Base-by-base conservation (phyloP, 768 basidiomycete genomes). In the Kwoniella dendrophila region DNA sequence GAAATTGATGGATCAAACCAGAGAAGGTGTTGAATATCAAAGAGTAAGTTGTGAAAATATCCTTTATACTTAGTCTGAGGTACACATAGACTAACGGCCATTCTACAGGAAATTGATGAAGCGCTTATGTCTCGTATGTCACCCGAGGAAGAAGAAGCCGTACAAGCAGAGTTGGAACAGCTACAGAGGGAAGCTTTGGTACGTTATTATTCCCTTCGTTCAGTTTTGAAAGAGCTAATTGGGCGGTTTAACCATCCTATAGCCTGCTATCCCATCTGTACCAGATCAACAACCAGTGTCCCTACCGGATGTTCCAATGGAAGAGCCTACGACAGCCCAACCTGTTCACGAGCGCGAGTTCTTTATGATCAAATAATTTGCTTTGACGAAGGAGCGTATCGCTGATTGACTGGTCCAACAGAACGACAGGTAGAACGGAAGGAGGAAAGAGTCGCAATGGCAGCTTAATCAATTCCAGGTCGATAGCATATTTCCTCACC, bases 1-100 rank as follows among this genome's bases (percentile, higher is more conserved):
- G 83, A 90, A 86, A 74, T 81, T 98, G 53, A 83, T 99, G 82
- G 91, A 89, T 67, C 91, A 96, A 80, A 96, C 94, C 0, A 85
- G 86, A 3, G 95, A 98, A 73, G 96, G 92, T 12, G 85, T 89
- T 67, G 92, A 87, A 63, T 97, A 97, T 78, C 92, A 99, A 74
- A 82, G 83, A 75, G 95, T 92, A 63, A 40, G 84, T 78, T 12
- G n/a, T n/a, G 56, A 34, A n/a, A 4, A 6, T 36, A 33, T 45
- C 11, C 4, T 18, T 30, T 24, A 33, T 27, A 26, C 54, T 34
- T 27, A 38, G 50, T 52, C 20, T 12, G 18, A 53, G n/a, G 12
- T 40, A n/a, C 52, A 24, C 52, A 52, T 33, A 7, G 18, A 6
- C 10, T 7, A 26, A 52, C 12, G 7, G 5, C 10, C n/a, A n/a